These are phyloP conservation scores for Pseudotsuga menziesii DNA, from an alignment of 75 land plant genomes.

Conservation along the genomic window DNA sequence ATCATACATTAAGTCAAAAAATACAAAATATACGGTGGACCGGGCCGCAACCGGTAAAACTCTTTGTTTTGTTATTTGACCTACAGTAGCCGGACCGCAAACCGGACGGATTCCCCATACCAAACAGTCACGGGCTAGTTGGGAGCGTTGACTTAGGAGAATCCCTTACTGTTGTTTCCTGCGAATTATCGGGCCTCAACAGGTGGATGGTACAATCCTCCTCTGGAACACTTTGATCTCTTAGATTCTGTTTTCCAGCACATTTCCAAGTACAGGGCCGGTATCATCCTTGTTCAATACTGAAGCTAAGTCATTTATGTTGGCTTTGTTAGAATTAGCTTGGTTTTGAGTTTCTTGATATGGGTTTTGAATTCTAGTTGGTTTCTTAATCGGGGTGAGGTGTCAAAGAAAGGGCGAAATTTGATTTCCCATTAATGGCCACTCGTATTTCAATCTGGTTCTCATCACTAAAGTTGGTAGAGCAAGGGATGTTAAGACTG, in stretches of 20 bases:
- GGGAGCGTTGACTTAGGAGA: no score
- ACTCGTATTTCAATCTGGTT: constrained; percentile 7
- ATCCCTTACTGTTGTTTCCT: no score
- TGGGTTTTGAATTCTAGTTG: background rate
- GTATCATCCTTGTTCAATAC: constrained; percentile 47
- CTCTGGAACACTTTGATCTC: constrained; percentile 54
- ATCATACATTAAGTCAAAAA: no score
- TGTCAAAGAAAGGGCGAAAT: constrained; percentile 12
- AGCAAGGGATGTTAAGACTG: constrained; percentile 14
- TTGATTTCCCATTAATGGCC: constrained; percentile 2
- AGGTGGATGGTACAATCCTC: constrained; percentile 79
- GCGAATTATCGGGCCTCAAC: no score
- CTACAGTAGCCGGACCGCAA: no score
- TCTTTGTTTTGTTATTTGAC: no score
- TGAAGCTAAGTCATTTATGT: constrained; percentile 12
- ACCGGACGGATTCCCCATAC: no score
- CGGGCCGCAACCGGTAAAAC: no score
- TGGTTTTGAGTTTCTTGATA: background rate
- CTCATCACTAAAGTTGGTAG: constrained; percentile 5
- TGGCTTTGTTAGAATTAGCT: background rate
- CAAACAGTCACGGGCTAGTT: no score
- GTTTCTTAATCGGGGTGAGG: background rate
- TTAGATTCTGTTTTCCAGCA: constrained; percentile 32
- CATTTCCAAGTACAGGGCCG: constrained; percentile 42
- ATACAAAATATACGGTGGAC: no score